Conservation (phyloP, 768 basidiomycete genomes). For the Sporobolomyces roseus region DNA sequence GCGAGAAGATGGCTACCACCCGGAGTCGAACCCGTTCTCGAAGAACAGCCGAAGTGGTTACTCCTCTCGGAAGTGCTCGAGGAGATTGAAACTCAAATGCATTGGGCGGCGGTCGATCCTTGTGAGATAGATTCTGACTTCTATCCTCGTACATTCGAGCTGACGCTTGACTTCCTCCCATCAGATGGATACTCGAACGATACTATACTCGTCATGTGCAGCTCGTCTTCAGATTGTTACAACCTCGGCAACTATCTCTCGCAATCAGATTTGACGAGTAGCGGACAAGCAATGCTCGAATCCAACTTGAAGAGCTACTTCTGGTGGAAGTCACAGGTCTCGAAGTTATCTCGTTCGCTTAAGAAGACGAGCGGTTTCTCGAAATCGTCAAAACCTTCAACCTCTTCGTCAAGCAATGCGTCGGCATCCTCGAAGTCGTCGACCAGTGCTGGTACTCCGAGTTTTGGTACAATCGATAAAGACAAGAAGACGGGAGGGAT, state of each 20-base stretch:
- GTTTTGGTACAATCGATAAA: conserved; percentile 4
- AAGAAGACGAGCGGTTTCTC: conserved; percentile 12
- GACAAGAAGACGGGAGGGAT: background rate
- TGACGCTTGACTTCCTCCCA: background rate
- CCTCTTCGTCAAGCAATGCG: background rate
- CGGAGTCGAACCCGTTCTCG: conserved; percentile 77
- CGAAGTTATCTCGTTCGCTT: conserved; percentile 44
- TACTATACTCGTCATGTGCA: conserved; percentile 80
- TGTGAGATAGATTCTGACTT: conserved; percentile 4
- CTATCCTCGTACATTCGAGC: no score
- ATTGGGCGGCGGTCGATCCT: conserved; percentile 38
- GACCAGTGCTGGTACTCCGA: background rate
- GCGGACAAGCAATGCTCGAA: conserved; percentile 16
- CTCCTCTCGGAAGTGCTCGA: conserved; percentile 75
- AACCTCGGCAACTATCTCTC: conserved; percentile 77
- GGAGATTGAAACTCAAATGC: conserved; percentile 82
- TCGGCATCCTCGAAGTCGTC: background rate
- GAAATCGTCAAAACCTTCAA: background rate
- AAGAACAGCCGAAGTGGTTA: conserved; percentile 93
- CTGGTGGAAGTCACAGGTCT: conserved; percentile 66
- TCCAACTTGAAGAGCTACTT: conserved; percentile 62
- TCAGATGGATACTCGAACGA: conserved; percentile 48
- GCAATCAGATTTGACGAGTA: background rate
- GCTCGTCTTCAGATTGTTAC: conserved; percentile 68
- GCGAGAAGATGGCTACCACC: conserved; percentile 61